Conservation (phyloP, 2,329 filamentous ascomycete species). For the Colletotrichum caudatum region DNA sequence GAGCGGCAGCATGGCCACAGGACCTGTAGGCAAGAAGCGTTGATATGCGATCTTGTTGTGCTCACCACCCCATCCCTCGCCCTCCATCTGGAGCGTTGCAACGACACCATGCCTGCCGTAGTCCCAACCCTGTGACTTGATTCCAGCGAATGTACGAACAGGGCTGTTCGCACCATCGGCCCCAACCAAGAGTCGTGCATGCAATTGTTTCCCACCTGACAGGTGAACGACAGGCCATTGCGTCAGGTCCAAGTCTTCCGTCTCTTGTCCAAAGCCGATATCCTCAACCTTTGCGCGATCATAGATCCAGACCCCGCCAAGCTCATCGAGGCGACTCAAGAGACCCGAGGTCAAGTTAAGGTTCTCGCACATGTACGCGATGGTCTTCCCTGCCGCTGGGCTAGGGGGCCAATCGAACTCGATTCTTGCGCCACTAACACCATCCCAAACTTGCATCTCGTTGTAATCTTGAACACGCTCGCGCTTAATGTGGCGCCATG, state of each 20-base stretch:
- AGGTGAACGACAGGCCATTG: slow-evolving; percentile 90
- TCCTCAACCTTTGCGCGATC: slow-evolving; percentile 82
- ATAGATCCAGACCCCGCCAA: slow-evolving; percentile 77
- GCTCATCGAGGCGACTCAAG: slow-evolving; percentile 75
- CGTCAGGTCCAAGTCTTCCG: slow-evolving; percentile 78
- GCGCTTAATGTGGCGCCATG: slow-evolving; percentile 81
- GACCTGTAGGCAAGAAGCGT: slow-evolving; percentile 91
- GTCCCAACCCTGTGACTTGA: slow-evolving; percentile 90
- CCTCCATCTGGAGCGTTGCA: slow-evolving; percentile 82
- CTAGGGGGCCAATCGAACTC: slow-evolving; percentile 82
- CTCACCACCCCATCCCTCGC: slow-evolving; percentile 65
- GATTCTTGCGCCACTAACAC: slow-evolving; percentile 86
- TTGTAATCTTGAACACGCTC: slow-evolving; percentile 87
- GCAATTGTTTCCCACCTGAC: slow-evolving; percentile 74
- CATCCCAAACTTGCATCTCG: slow-evolving; percentile 99
- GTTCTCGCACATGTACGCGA: slow-evolving; percentile 98
- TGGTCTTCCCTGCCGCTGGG: slow-evolving; percentile 67
- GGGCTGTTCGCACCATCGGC: slow-evolving; percentile 96
- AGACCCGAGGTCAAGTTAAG: slow-evolving; percentile 86
- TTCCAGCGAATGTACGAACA: slow-evolving; percentile 88
- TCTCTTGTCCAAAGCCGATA: slow-evolving; percentile 80
- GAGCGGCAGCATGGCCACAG: slow-evolving; percentile 90
- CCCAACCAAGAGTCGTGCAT: slow-evolving; percentile 87
- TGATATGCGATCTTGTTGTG: slow-evolving; percentile 86
- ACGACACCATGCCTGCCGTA: slow-evolving; percentile 92